Evolutionary conservation across 2,329 filamentous ascomycete species (phyloP).

Genomic region (Decorospora gaudefroyi): DNA sequence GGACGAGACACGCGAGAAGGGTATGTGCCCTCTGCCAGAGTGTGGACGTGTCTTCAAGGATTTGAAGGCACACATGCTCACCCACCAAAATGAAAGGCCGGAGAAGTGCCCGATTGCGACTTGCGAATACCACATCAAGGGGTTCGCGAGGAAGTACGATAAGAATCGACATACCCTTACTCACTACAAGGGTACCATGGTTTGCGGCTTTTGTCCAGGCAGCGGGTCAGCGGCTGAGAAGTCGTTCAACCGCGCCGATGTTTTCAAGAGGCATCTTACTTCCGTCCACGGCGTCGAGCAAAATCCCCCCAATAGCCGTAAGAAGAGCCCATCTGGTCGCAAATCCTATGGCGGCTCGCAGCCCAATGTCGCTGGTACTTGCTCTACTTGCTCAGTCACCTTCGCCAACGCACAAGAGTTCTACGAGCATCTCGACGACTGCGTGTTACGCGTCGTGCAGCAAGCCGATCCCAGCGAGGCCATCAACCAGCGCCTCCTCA

Average conservation of each 20-base stretch:
- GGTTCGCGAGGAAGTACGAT: slow-evolving; percentile 93
- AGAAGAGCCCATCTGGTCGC: slow-evolving; percentile 65
- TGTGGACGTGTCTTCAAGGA: slow-evolving; percentile 90
- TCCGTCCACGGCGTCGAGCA: slow-evolving; percentile 92
- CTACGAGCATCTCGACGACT: slow-evolving; percentile 88
- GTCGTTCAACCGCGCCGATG: slow-evolving; percentile 92
- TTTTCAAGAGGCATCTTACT: slow-evolving; percentile 92
- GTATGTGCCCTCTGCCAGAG: slow-evolving; percentile 77
- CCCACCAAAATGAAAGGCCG: slow-evolving; percentile 85
- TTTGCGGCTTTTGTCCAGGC: slow-evolving; percentile 91
- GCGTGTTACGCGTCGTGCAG: slow-evolving; percentile 65
- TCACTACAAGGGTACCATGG: slow-evolving; percentile 97
- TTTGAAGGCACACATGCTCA: slow-evolving; percentile 91
- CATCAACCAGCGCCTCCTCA: slow-evolving; percentile 50
- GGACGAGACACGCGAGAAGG: slow-evolving; percentile 64
- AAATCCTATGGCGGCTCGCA: slow-evolving; percentile 72
- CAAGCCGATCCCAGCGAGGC: slow-evolving; percentile 50
- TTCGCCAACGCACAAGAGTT: slow-evolving; percentile 92
- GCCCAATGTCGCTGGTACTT: slow-evolving; percentile 71
- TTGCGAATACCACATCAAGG: slow-evolving; percentile 90
- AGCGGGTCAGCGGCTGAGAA: slow-evolving; percentile 88
- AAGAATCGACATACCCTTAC: slow-evolving; percentile 94
- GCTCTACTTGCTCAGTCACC: slow-evolving; percentile 84
- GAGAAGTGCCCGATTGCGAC: slow-evolving; percentile 93
- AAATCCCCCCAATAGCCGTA: slow-evolving; percentile 86